Conservation (phyloP, 2,329 filamentous ascomycete genomes). For the Colletotrichum paranaense region DNA sequence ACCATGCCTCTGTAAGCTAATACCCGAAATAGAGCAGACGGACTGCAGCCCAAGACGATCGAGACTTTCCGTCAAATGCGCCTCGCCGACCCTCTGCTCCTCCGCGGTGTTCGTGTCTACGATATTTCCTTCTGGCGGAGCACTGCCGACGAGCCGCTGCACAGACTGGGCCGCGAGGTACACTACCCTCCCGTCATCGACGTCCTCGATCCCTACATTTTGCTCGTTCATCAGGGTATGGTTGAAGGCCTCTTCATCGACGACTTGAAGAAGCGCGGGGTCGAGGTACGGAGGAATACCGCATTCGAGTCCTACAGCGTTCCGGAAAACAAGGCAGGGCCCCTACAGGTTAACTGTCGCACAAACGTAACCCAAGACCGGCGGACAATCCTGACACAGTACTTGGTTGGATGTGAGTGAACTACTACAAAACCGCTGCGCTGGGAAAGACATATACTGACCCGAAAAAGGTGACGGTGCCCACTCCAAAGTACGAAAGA, state of each 20-base stretch:
- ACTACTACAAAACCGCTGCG: neutral
- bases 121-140: slow-evolving; percentile 81
- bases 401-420: slow-evolving; percentile 72
- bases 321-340: slow-evolving; percentile 54
- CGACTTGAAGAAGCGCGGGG: slow-evolving; percentile 73
- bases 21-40: slow-evolving; percentile 66
- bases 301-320: slow-evolving; percentile 70
- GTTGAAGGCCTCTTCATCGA: slow-evolving; percentile 77
- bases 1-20: neutral
- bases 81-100: slow-evolving; percentile 75
- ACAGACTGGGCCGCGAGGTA: slow-evolving; percentile 71
- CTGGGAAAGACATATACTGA: slow-evolving; percentile 5
- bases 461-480: slow-evolving; percentile 70
- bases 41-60: slow-evolving; percentile 81
- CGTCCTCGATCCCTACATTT: slow-evolving; percentile 66
- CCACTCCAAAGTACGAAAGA: slow-evolving; percentile 75
- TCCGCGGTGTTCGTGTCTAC: slow-evolving; percentile 76
- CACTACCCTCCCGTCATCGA: slow-evolving; percentile 75
- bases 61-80: slow-evolving; percentile 81
- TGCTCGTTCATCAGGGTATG: slow-evolving; percentile 79
- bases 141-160: slow-evolving; percentile 61
- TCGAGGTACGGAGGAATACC: slow-evolving; percentile 72
- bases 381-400: slow-evolving; percentile 66
- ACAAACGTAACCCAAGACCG: slow-evolving; percentile 63
- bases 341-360: slow-evolving; percentile 62